Evolutionary conservation across 805 yeast species (phyloP), one percentile per base, ranked within the genome.

Genomic region (Myxozyma sirexii): DNA sequence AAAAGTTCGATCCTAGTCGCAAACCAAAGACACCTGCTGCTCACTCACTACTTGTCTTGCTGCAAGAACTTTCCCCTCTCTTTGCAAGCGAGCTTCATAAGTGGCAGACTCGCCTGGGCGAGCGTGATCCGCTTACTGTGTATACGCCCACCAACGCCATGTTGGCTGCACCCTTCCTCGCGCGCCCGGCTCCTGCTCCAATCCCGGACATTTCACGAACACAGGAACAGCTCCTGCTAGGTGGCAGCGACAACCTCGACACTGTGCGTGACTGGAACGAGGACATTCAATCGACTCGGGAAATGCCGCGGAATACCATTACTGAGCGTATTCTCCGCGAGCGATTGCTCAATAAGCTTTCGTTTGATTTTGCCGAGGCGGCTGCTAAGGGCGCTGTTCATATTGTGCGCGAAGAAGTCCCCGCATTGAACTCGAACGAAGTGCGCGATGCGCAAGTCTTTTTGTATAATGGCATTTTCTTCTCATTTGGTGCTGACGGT

Each of bases 381-480:
- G 92, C 97, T 19, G 81, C 86, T 21, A 82, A 83, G 67, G 94
- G 96, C 50, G 97, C 97, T 13, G 77, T 87, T 66, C 81, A 85
- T 31, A 84, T 93, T 43, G 79, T 87, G 52, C 81, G 83, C 64
- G 96, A 93, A 46, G 88, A 88, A 67, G 70, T 90, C 52, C 68
- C 81, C 8, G 85, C 98, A 17, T 79, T 92, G 81, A 90, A 92
- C 72, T 91, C 96, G n/a, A 81, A 79, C 55, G 94, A 90, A 54
- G 79, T 80, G 3, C 74, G 77, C 15, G 80, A 79, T 24, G 79
- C 84, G 57, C 88, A 83, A 64, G 86, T 92, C 51, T 93, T 74
- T 75, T 79, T 92, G 62, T 81, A 87, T 68, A 87, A 90, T 70
- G 93, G 93, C 56, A 87, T 94, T 46, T 92, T 93, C 74, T 93